Evolutionary conservation across 805 yeast species (phyloP).

Genomic region (Wickerhamiella allomyrinae): DNA sequence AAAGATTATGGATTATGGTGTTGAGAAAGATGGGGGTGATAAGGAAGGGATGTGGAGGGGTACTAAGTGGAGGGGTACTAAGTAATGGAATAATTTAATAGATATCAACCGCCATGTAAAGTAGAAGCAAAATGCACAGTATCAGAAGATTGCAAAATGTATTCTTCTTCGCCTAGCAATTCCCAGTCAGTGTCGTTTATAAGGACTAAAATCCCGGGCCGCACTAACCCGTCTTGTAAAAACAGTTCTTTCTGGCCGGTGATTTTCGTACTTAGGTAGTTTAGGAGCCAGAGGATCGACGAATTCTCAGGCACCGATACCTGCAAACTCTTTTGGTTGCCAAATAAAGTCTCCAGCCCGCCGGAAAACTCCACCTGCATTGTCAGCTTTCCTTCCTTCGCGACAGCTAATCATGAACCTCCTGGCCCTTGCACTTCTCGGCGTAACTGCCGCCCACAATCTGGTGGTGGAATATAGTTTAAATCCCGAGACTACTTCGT

Average conservation of each 20-base stretch:
- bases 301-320: slow-evolving; percentile 31
- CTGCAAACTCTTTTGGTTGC: slow-evolving; percentile 39
- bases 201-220: slow-evolving; percentile 86
- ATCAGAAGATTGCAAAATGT: slow-evolving; percentile 64
- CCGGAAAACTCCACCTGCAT: slow-evolving; percentile 35
- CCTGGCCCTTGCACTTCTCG: slow-evolving; percentile 3
- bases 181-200: slow-evolving; percentile 97
- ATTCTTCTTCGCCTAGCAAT: slow-evolving; percentile 73
- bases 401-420: slow-evolving; percentile 1
- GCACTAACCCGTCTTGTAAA: slow-evolving; percentile 63
- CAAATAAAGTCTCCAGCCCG: slow-evolving; percentile 72
- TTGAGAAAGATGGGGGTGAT: too few species aligned
- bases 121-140: slow-evolving; percentile 80
- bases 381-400: background rate
- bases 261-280: slow-evolving; percentile 38
- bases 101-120: slow-evolving; percentile 73
- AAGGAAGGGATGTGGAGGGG: too few species aligned
- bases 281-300: slow-evolving; percentile 38
- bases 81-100: background rate
- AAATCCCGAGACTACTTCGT: background rate
- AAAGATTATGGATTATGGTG: too few species aligned
- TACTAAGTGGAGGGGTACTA: too few species aligned
- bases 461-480: slow-evolving; percentile 3
- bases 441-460: slow-evolving; percentile 6
- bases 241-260: slow-evolving; percentile 55